Evolutionary conservation across 2,329 filamentous ascomycete genomes (phyloP).

Genomic region (Beauveria pseudobassiana): DNA sequence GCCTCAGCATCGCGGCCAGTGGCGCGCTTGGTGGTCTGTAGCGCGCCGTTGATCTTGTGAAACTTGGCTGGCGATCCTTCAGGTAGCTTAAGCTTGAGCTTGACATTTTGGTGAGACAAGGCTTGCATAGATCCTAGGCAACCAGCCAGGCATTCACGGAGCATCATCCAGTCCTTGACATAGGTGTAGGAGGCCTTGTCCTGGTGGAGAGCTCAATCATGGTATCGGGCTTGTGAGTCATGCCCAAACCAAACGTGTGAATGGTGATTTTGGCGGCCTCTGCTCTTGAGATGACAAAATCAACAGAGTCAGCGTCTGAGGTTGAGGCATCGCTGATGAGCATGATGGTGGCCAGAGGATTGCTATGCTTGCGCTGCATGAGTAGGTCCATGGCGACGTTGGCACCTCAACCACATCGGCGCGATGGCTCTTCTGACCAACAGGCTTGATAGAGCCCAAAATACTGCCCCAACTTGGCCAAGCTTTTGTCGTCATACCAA

Average conservation of each 20-base stretch:
- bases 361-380: constrained; percentile 95
- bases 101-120: constrained; percentile 96
- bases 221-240: constrained; percentile 96
- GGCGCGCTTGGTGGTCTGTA: constrained; percentile 93
- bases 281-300: constrained; percentile 93
- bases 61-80: constrained; percentile 98
- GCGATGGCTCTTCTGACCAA: constrained; percentile 92
- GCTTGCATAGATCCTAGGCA: constrained; percentile 89
- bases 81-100: constrained; percentile 85
- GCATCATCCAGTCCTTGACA: constrained; percentile 99
- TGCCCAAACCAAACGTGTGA: constrained; percentile 89
- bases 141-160: constrained; percentile 89
- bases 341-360: constrained; percentile 90
- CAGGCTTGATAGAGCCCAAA: constrained; percentile 78
- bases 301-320: constrained; percentile 87
- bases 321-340: constrained; percentile 96
- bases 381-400: constrained; percentile 98
- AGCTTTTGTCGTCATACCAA: constrained; percentile 95
- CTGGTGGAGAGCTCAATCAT: constrained; percentile 96
- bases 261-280: constrained; percentile 97
- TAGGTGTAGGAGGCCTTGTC: constrained; percentile 95
- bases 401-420: constrained; percentile 93
- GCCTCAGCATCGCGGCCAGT: constrained; percentile 93
- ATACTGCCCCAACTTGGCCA: constrained; percentile 90
- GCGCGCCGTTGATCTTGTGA: constrained; percentile 92